phyloP scores from a whole-genome alignment of 306 rosid species.

The Mimosa bimucronata region DNA sequence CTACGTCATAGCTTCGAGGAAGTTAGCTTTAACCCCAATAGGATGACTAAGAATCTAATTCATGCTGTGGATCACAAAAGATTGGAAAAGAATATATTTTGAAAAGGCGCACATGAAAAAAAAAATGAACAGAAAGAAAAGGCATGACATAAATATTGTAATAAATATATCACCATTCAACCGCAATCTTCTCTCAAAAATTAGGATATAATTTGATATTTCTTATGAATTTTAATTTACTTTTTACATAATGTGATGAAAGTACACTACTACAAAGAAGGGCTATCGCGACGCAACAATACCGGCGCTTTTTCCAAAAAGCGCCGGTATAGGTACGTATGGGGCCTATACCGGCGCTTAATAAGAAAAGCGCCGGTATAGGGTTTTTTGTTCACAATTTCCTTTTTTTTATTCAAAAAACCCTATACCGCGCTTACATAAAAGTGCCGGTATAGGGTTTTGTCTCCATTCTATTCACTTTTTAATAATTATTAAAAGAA shows the following conservation, averaged over 20 bases:
- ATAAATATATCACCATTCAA: neutral
- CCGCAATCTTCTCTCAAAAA: neutral
- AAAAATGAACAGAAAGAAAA: neutral
- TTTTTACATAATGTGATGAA: neutral
- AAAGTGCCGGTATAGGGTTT: too few species aligned
- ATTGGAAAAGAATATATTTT: neutral
- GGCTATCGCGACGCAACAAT: too few species aligned
- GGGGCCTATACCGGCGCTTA: too few species aligned
- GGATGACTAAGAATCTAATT: slow-evolving; percentile 3
- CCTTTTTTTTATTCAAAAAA: too few species aligned
- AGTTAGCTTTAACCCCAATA: neutral
- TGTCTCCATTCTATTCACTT: too few species aligned
- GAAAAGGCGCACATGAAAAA: neutral
- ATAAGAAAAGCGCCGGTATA: too few species aligned
- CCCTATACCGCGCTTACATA: too few species aligned
- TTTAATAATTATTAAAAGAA: too few species aligned
- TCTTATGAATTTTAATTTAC: neutral
- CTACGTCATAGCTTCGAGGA: neutral
- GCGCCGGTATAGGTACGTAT: too few species aligned
- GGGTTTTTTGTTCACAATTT: too few species aligned
- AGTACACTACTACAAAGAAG: too few species aligned
- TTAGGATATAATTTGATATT: neutral
- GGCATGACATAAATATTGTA: neutral
- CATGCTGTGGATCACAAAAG: neutral
- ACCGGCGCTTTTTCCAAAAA: too few species aligned